Base-by-base conservation (phyloP, 495 filamentous ascomycete genomes). In the Antarctomyces pellizariae region DNA sequence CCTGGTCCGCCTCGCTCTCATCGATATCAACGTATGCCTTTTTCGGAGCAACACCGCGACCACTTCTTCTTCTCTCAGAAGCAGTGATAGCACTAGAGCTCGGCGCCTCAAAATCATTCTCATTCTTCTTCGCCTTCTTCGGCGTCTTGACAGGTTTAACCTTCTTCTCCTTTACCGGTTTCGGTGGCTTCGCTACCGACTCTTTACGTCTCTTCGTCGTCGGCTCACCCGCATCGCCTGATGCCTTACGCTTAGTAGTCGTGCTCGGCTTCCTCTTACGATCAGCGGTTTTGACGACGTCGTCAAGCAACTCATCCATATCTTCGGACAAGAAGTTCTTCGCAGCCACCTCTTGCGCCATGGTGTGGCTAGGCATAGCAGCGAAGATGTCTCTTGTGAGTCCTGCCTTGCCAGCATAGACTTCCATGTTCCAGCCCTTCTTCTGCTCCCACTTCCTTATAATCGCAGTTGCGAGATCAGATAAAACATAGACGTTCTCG, bases 361-460 rank as follows among this genome's bases (percentile, higher is more conserved):
- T 66, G 14, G 70, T 62, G 37, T 86, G 79, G 38, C 64, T 75
- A 21, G 60, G 50, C 38, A 95, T 64, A 0, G 66, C 56, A 0
- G 56, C 57, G 45, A 84, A 99, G 13, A 95, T 58, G 4, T 69
- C 70, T 16, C 59, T 55, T 1, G 86, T 82, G 25, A 93, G 52
- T 3, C 72, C 67, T 34, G 86, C 57, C 46, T 90, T 91, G 9
- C 62, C 69, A 1, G 82, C 70, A 44, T 73, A 84, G 3, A 72
- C 71, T 38, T 82, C 72, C 36, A 95, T 69, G 21, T 54, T 62
- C 61, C 76, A 78, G 26, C 70, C 69, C 24, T 71, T 70, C 34
- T 65, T 56, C 28, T 77, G 73, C 40, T 84, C 75, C 55, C 75
- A 99, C 34, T 66, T 69, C 19, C 76, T 59, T 33, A 95, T 75